Base-by-base conservation (phyloP, 2,329 filamentous ascomycete species). In the Sclerotinia subarctica region DNA sequence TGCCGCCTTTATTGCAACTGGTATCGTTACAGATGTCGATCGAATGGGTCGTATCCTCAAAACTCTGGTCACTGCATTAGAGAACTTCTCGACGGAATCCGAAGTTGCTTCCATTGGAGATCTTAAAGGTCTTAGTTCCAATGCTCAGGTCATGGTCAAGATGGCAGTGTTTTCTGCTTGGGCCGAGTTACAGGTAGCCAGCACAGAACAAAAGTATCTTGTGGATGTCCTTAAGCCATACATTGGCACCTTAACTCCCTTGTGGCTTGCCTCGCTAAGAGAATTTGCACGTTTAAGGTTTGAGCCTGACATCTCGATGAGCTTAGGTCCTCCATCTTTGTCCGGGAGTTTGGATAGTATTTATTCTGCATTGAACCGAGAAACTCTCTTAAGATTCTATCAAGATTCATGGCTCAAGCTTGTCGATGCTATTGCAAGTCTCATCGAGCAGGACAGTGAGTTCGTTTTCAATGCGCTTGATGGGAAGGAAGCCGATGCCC, bases 1-100 rank as follows among this genome's bases (percentile, higher is more conserved):
- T 76, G 95, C 94, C n/a, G 93, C 92, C 1, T 99, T 99, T 79
- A 96, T 99, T 75, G 91, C 94, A 0, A 97, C 94, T 0, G 95
- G 95, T 19, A 98, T 99, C 67, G 95, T 99, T 11, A 97, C 93
- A 0, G 95, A 98, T 78, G 88, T 98, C 11, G 96, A 99, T 73
- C 88, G 95, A n/a, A 99, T 99, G 95, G 95, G 95, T 29, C 90
- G 95, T 68, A 99, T 99, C 65, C 85, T 99, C 68, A 98, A 97
- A 80, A 90, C 96, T 0, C 84, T 99, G 2, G 92, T 97, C 7
- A 90, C 90, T 54, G 94, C 94, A 0, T 84, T 99, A 1, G 94
- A 98, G 75, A 97, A 94, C 78, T 97, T 98, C 76, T 92, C 92
- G 2, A 88, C 85, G 57, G 92, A 96, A 70, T 84, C 86, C 0